Evolutionary conservation across 108 stramenopile species (phyloP).

Genomic region (Phaeodactylum tricornutum): DNA sequence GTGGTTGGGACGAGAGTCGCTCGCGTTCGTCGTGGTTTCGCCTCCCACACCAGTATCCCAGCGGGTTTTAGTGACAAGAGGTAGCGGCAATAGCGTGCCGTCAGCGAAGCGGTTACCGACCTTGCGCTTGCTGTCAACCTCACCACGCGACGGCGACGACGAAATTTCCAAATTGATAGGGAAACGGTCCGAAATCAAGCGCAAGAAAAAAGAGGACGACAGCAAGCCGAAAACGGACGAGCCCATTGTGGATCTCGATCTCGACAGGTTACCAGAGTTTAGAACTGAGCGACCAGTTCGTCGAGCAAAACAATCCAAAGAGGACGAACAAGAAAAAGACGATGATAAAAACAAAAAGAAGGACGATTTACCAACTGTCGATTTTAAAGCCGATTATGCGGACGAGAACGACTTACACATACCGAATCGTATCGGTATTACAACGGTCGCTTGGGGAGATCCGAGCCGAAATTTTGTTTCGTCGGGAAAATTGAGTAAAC

Average conservation of each 20-base stretch:
- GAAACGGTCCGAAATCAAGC: constrained; percentile 30
- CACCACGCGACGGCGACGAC: constrained; percentile 22
- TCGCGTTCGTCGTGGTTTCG: too few relatives aligned
- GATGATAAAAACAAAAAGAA: constrained; percentile 11
- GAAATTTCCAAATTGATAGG: constrained; percentile 41
- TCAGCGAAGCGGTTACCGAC: too few relatives aligned
- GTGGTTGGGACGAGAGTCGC: too few relatives aligned
- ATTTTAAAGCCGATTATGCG: constrained; percentile 45
- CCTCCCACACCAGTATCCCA: too few relatives aligned
- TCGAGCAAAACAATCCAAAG: constrained; percentile 15
- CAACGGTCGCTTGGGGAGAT: constrained; percentile 60
- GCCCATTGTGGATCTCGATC: constrained; percentile 12
- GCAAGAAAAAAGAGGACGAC: constrained; percentile 26
- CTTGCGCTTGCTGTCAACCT: too few relatives aligned
- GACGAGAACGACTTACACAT: constrained; percentile 85
- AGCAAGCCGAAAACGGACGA: not conserved
- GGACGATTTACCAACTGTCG: constrained; percentile 27
- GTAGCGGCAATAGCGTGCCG: too few relatives aligned
- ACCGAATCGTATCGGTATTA: constrained; percentile 78
- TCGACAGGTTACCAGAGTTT: constrained; percentile 31
- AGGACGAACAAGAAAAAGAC: constrained; percentile 5
- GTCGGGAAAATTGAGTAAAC: constrained; percentile 58
- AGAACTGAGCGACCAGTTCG: constrained; percentile 23
- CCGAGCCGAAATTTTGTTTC: constrained; percentile 39
- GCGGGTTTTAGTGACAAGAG: too few relatives aligned